Percentiles rank a stretch among this genome's conserved stretches.
Evolutionary conservation across 2,329 filamentous ascomycete genomes (phyloP).

Genomic region (Colletotrichum incanum): DNA sequence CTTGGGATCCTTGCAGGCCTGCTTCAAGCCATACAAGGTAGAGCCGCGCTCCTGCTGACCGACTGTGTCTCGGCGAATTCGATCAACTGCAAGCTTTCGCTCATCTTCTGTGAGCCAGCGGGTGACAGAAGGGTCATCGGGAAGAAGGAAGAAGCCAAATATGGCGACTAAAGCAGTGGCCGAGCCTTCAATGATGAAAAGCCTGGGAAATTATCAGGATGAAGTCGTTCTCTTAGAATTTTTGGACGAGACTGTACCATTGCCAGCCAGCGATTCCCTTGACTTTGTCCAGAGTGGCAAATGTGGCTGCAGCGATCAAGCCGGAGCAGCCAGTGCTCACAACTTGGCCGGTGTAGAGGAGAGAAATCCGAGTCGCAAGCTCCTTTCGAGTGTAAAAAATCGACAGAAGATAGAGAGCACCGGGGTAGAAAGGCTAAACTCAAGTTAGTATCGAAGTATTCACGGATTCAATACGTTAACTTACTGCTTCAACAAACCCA

Average conservation of each 20-base stretch:
- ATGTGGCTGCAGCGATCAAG: constrained; percentile 29
- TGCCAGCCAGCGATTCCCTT: constrained; percentile 38
- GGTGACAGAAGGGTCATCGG: constrained; percentile 50
- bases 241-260: constrained; percentile 6
- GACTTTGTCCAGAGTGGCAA: constrained; percentile 26
- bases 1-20: constrained; percentile 42
- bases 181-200: constrained; percentile 46
- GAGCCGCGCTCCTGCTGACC: constrained; percentile 32
- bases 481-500: constrained; percentile 37
- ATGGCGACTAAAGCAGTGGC: constrained; percentile 57
- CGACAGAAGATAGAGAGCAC: constrained; percentile 30
- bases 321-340: constrained; percentile 38
- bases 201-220: background rate
- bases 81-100: constrained; percentile 23
- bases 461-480: background rate
- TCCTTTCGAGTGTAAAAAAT: constrained; percentile 41
- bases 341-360: constrained; percentile 32
- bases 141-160: constrained; percentile 56
- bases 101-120: constrained; percentile 37
- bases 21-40: constrained; percentile 34
- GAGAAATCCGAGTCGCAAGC: constrained; percentile 30
- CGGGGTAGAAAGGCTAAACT: constrained; percentile 34
- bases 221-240: no score
- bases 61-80: constrained; percentile 38
- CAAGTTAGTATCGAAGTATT: background rate